Evolutionary conservation across 2,329 filamentous ascomycete genomes (phyloP), one percentile per base, ranked within the genome.

Genomic region (Fusarium ramigenum): DNA sequence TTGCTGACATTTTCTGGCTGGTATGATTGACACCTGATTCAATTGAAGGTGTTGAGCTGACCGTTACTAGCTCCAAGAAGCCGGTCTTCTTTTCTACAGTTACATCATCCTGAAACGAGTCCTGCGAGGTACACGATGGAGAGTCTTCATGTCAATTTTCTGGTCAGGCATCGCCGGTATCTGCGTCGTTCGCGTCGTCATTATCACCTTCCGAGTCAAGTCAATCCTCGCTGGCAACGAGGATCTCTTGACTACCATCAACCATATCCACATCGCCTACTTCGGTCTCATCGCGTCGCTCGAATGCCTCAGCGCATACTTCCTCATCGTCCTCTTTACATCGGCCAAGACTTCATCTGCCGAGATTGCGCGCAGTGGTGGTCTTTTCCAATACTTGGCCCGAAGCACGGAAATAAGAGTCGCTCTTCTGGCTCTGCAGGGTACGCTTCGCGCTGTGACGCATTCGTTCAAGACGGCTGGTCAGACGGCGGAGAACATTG

Each of bases 101-200:
- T 89, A 87, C 74, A 82, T 87, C 39, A 87, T 88, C 57, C 80
- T 89, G 3, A 83, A 82, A 19, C 83, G 85, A 32, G 83, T 88
- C 21, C 81, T 89, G 4, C 84, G 83, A 63, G 84, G 84, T 56
- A 64, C 65, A 11, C 73, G 77, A 16, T 78, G 79, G 66, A 79
- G 81, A 11, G 80, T 87, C 4, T 89, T 89, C 66, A 82, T 85
- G 57, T 78, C 79, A 3, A 84, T 91, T 10, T 87, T 91, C 73
- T 91, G 89, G 67, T 86, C 86, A 3, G 87, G 90, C 59, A 80
- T 91, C 28, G 81, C 84, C 2, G 81, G 89, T 19, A 87, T 90
- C 46, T 77, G 81, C 11, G 78, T 85, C 2, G 85, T 90, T 46
- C 86, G 88, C 58, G 75, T 84, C n/a, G 63, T 73, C 30, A 84